phyloP scores from a whole-genome alignment of 345 rosid species.

The Pugionium cornutum region DNA sequence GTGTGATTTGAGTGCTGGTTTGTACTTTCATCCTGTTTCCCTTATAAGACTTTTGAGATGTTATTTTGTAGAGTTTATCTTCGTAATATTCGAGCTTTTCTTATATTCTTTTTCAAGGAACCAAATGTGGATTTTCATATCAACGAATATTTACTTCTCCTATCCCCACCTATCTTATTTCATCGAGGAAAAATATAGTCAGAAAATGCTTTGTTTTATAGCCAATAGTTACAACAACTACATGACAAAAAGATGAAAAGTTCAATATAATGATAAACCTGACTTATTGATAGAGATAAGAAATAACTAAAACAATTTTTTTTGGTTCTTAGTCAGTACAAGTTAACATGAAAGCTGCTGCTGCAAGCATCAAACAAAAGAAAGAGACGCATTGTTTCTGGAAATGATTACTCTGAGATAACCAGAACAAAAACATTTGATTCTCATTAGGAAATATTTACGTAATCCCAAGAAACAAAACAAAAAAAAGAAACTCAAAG shows the following conservation, averaged over 20 bases:
- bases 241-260: not conserved
- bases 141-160: constrained; percentile 35
- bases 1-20: too few species aligned
- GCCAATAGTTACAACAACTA: not conserved
- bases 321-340: not conserved
- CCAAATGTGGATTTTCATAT: constrained; percentile 27
- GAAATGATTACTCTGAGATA: constrained; percentile 2
- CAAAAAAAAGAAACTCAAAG: not conserved
- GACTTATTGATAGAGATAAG: not conserved
- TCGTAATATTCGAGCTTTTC: constrained; percentile 39
- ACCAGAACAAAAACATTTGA: constrained; percentile 11
- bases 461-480: not conserved
- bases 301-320: not conserved
- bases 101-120: constrained; percentile 36
- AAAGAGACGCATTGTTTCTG: not conserved
- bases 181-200: not conserved
- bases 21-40: too few species aligned
- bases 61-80: constrained; percentile 4
- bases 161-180: constrained; percentile 17
- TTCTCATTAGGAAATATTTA: not conserved
- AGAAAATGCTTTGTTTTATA: not conserved
- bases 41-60: too few species aligned
- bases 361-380: constrained; percentile 11
- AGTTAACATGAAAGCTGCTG: constrained; percentile 14
- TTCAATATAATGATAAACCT: too few species aligned